phyloP scores from a whole-genome alignment of 306 rosid genomes.

The Cercis canadensis region DNA sequence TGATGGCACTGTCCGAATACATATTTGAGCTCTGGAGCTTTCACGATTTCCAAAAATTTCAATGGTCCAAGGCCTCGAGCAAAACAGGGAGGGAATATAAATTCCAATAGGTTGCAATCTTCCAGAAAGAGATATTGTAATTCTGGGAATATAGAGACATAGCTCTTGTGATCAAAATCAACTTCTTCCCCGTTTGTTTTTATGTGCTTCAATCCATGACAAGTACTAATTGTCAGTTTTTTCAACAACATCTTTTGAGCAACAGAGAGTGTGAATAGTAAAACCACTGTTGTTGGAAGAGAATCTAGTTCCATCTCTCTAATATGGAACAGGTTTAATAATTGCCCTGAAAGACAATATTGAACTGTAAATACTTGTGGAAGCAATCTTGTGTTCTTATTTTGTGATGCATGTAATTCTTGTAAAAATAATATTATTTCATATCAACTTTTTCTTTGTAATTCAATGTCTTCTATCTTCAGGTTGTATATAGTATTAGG shows the following conservation, averaged over 20 bases:
- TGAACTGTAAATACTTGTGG: background rate
- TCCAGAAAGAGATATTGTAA: too few species aligned
- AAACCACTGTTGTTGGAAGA: background rate
- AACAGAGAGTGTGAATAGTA: background rate
- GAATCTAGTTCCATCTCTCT: fast-evolving
- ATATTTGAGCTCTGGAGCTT: background rate
- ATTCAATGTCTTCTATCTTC: too few species aligned
- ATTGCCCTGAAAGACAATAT: background rate
- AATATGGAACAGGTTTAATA: too few species aligned
- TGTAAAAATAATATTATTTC: background rate
- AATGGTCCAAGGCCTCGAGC: background rate
- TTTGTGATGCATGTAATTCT: background rate
- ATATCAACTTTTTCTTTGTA: too few species aligned
- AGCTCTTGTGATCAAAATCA: background rate
- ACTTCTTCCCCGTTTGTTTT: background rate
- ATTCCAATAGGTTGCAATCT: background rate
- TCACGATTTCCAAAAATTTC: background rate
- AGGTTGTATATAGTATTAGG: too few species aligned
- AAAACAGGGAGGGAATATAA: background rate
- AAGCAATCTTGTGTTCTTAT: background rate
- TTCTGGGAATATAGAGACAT: background rate
- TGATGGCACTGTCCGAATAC: background rate
- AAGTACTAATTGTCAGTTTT: fast-evolving
- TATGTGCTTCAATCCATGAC: background rate
- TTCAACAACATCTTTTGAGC: background rate